Base-by-base conservation (phyloP, 1,284 basidiomycete species). In the Clitocybe nebularis region DNA sequence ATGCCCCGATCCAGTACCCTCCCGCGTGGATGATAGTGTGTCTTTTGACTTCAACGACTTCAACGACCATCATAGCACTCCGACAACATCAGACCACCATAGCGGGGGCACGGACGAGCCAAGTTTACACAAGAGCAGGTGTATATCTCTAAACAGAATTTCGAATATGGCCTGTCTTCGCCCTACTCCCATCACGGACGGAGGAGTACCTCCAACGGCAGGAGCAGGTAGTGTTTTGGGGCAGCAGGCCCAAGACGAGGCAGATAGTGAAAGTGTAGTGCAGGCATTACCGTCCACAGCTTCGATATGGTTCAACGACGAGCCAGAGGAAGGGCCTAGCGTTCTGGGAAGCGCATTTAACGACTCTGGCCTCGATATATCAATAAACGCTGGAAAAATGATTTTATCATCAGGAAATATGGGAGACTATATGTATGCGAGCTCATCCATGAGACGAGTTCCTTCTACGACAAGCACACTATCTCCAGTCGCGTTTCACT, bases 231-330 rank as follows among this genome's bases (percentile, higher is more conserved):
- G 28, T 11, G 28, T 30, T 4, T 5, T 9, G 19, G 8, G 14
- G 14, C 29, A 13, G 2, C 13, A 32, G 13, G n/a, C 2, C 11
- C 20, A 8, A 13, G 28, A 20, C 9, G 46, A 50, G 21, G 49
- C 53, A 5, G 51, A 53, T 22, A 30, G 24, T 1, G 21, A 28
- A 11, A 54, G 47, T 42, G 29, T 44, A 14, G 26, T 46, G 21
- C 50, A 54, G 42, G 47, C 53, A 1, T 47, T 54, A 35, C 50
- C 55, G 4, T 57, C 54, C 9, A 54, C 57, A 21, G 51, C 53
- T 3, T 59, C 53, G n/a, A 45, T 53, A 2, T 50, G 32, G n/a
- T 38, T 44, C 35, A 34, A 22, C 29, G 39, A 19, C 17, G 36
- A 38, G 9, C 7, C 14, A 32, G 37, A 36, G 19, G 19, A 16